Base-by-base conservation (phyloP, 2,329 filamentous ascomycete species). In the Pseudomassariella vexata region DNA sequence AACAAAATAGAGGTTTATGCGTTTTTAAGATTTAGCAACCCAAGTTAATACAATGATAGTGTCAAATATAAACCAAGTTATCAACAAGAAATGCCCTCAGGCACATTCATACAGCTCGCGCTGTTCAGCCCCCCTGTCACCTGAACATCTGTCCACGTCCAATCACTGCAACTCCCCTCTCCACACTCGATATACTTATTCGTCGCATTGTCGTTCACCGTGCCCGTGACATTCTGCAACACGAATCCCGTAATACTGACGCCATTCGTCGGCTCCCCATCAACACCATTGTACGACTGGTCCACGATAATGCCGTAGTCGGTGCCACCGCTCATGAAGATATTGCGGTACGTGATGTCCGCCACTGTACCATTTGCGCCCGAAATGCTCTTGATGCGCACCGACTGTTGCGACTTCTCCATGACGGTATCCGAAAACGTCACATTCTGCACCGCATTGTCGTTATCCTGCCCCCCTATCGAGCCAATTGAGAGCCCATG, bases 331-430 rank as follows among this genome's bases (percentile, higher is more conserved):
- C 32, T 34, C 24, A 34, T 28, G 19, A 20, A 15, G 19, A 34
- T 29, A 26, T 34, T 34, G 19, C 32, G 25, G 15, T 34, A 34
- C 5, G 32, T 34, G 19, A 34, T 29, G 9, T 21, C 25, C 12
- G 28, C 32, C 15, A 34, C 32, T 12, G 24, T 34, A 8, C 32
- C 32, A 11, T 22, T 34, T 9, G 32, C 32, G 6, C 32, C 32
- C 3, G 32, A 28, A 19, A 34, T 34, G 19, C 25, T 34, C 32
- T 34, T 34, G 9, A 34, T 34, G 8, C 32, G 16, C 11, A 34
- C 32, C 9, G 32, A 34, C 19, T 34, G 32, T 20, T 34, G 32
- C 26, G 32, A 34, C 5, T 34, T 29, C 15, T 28, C 32, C 32
- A 34, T 29, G 14, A 29, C 24, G 19, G 17, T 24, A 20, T 34